These are phyloP conservation scores for Metschnikowia lachancei DNA, from an alignment of 805 yeast species.

Conservation along the genomic window DNA sequence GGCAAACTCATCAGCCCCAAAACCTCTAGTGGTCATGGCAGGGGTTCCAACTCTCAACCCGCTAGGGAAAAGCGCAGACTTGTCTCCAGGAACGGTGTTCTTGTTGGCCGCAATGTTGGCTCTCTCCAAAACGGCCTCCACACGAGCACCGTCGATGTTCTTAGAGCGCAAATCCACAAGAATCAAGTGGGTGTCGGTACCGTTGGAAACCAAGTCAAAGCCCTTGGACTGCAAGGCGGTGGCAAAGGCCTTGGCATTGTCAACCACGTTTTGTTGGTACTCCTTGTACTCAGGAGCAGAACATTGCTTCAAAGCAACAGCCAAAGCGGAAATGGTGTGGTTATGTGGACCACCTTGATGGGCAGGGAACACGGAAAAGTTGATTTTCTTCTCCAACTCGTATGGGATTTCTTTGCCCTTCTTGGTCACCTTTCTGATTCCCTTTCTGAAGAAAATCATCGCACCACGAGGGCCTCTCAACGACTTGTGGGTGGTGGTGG, in stretches of 20 bases:
- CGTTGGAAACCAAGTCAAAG: slow-evolving; percentile 79
- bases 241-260: slow-evolving; percentile 79
- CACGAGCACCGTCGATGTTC: slow-evolving; percentile 92
- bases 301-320: slow-evolving; percentile 93
- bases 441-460: slow-evolving; percentile 95
- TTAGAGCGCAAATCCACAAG: slow-evolving; percentile 77
- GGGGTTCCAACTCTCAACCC: slow-evolving; percentile 98
- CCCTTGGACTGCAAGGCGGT: slow-evolving; percentile 61
- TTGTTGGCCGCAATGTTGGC: slow-evolving; percentile 93
- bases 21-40: slow-evolving; percentile 97
- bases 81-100: slow-evolving; percentile 95
- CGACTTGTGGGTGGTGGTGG: slow-evolving; percentile 97
- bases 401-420: slow-evolving; percentile 81
- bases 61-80: slow-evolving; percentile 92
- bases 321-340: slow-evolving; percentile 94
- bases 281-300: slow-evolving; percentile 80
- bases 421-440: slow-evolving; percentile 78
- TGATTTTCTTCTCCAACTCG: slow-evolving; percentile 87
- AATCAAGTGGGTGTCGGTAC: slow-evolving; percentile 93
- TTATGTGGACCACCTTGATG: slow-evolving; percentile 99
- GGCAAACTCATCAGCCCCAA: slow-evolving; percentile 72
- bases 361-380: slow-evolving; percentile 98
- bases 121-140: slow-evolving; percentile 84
- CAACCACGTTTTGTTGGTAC: slow-evolving; percentile 80
- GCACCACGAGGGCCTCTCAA: slow-evolving; percentile 99